Percentiles rank a stretch among this genome's conserved stretches.
These are phyloP conservation scores for Pseudonectria buxi DNA, from an alignment of 2,329 filamentous ascomycete genomes.

Conservation along the genomic window DNA sequence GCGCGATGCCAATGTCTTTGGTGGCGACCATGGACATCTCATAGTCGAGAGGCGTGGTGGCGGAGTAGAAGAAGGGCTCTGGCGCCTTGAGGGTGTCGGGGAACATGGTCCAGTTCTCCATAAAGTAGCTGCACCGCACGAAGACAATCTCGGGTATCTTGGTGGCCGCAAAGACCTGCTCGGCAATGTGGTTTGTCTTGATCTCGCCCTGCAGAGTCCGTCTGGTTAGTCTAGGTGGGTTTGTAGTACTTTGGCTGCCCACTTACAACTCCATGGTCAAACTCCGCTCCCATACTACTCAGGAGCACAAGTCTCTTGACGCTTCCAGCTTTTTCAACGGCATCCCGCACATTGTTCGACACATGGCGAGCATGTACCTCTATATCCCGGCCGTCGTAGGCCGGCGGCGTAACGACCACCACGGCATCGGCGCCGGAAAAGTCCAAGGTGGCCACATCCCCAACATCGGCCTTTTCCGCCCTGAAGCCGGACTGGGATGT, in stretches of 20 bases:
- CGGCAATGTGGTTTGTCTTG: conserved; percentile 28
- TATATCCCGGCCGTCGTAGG: conserved; percentile 18
- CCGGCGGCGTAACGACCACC: conserved; percentile 26
- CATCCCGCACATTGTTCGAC: conserved; percentile 23
- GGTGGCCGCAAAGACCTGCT: conserved; percentile 13
- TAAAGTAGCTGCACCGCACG: conserved; percentile 30
- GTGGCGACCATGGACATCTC: conserved; percentile 26
- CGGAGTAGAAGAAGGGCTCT: conserved; percentile 27
- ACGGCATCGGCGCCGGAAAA: conserved; percentile 24
- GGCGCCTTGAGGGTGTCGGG: conserved; percentile 20
- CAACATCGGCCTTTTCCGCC: conserved; percentile 23
- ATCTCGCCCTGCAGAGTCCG: conserved; percentile 27
- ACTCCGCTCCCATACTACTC: conserved; percentile 27
- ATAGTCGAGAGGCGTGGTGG: conserved; percentile 27
- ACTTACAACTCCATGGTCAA: conserved; percentile 25
- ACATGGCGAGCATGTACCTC: conserved; percentile 10
- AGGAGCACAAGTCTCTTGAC: conserved; percentile 27
- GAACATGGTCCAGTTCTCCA: conserved; percentile 31
- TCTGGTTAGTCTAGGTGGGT: neutral
- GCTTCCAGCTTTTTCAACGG: conserved; percentile 14
- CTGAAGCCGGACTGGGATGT: conserved; percentile 17
- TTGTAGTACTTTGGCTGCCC: too few species aligned
- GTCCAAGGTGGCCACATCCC: conserved; percentile 23
- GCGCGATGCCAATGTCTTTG: conserved; percentile 15
- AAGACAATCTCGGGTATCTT: conserved; percentile 22